These are phyloP conservation scores for Pelagomonas calceolata DNA, from an alignment of 108 stramenopile species.

Conservation along the genomic window DNA sequence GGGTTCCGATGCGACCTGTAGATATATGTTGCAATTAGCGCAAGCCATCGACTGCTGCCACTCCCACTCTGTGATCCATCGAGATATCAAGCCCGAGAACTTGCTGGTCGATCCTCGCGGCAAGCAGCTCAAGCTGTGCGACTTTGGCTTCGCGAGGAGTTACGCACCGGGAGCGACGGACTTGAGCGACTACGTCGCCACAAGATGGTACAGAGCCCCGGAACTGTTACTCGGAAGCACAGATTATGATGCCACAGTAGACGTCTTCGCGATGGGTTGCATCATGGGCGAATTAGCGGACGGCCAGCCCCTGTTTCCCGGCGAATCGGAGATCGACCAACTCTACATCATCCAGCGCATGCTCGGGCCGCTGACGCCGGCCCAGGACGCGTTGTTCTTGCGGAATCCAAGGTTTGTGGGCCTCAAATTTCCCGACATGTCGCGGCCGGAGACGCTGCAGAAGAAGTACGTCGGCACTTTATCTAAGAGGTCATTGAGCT, in stretches of 20 bases:
- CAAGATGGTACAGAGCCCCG: conserved; percentile 58
- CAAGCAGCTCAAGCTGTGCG: conserved; percentile 52
- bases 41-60: conserved; percentile 57
- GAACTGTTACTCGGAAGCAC: conserved; percentile 53
- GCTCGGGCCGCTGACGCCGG: conserved; percentile 21
- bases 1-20: neutral
- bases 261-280: conserved; percentile 59
- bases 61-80: conserved; percentile 42
- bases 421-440: conserved; percentile 51
- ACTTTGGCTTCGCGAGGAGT: conserved; percentile 51
- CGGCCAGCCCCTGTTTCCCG: conserved; percentile 56
- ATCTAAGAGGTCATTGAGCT: conserved; percentile 34
- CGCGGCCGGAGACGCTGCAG: conserved; percentile 47
- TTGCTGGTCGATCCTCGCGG: conserved; percentile 33
- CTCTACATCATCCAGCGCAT: conserved; percentile 52
- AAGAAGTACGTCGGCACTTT: conserved; percentile 46
- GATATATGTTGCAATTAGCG: conserved; percentile 50
- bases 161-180: conserved; percentile 14
- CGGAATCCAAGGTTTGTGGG: conserved; percentile 48
- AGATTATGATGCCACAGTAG: conserved; percentile 38
- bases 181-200: conserved; percentile 57
- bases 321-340: conserved; percentile 58
- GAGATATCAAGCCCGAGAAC: conserved; percentile 62
- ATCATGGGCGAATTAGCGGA: conserved; percentile 58
- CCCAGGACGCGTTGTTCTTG: conserved; percentile 42